A percentile compares a stretch with the other conserved stretches of the same genome.
Conservation (phyloP, 1,284 basidiomycete genomes). For the Flammula alnicola region DNA sequence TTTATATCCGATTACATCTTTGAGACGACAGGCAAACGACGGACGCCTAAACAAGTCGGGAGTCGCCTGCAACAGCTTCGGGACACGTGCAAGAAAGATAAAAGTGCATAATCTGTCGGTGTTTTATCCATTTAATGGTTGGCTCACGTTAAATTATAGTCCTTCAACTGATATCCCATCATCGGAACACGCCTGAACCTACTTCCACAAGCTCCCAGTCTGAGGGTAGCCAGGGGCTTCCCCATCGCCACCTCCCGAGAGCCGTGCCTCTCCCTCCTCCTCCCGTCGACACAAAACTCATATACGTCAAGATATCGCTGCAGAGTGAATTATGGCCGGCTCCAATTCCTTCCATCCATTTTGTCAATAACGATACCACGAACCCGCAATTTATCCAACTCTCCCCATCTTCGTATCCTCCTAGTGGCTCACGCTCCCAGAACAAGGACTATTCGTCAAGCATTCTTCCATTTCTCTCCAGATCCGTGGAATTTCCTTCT, state of each 20-base stretch:
- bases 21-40: constrained; percentile 52
- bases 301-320: constrained; percentile 29
- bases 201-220: constrained; percentile 19
- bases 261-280: constrained; percentile 14
- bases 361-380: constrained; percentile 16
- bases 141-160: constrained; percentile 24
- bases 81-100: constrained; percentile 56
- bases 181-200: constrained; percentile 22
- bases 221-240: constrained; percentile 21
- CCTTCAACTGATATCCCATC: constrained; percentile 35
- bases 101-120: constrained; percentile 35
- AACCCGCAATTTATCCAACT: constrained; percentile 22
- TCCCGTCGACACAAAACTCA: constrained; percentile 16
- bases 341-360: constrained; percentile 26
- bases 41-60: constrained; percentile 65
- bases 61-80: constrained; percentile 65
- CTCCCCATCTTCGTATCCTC: constrained; percentile 18
- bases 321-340: constrained; percentile 25
- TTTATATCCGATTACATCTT: constrained; percentile 64
- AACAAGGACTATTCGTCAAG: constrained; percentile 5
- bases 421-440: constrained; percentile 1
- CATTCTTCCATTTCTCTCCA: constrained; percentile 24
- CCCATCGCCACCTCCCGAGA: constrained; percentile 19
- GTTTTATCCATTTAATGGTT: constrained; percentile 10
- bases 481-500: constrained; percentile 32